These are phyloP conservation scores for Suhomyces anneliseae DNA, from an alignment of 1,139 yeast genomes.

Conservation along the genomic window DNA sequence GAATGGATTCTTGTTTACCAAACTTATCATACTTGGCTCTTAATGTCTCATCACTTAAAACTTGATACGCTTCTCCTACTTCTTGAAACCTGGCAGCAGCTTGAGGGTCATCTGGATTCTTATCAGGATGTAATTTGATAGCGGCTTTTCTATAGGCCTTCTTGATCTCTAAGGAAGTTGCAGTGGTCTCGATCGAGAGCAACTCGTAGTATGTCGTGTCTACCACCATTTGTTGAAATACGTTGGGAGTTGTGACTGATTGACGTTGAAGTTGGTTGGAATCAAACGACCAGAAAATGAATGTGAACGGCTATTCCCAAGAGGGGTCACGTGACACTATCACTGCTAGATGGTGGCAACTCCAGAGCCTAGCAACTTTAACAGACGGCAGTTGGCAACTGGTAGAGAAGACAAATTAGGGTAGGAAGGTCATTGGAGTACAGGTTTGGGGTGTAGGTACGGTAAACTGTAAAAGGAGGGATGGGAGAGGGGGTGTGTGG, in stretches of 20 bases:
- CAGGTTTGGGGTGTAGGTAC: too few species aligned
- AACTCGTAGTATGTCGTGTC: conserved; percentile 89
- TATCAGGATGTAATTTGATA: conserved; percentile 89
- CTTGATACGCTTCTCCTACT: conserved; percentile 81
- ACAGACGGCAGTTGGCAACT: too few species aligned
- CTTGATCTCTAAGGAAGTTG: conserved; percentile 82
- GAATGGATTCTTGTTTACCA: conserved; percentile 84
- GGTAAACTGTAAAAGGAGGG: too few species aligned
- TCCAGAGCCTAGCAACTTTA: neutral
- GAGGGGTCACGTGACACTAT: neutral
- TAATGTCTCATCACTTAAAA: conserved; percentile 70
- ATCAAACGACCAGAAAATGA: too few species aligned
- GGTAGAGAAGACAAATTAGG: too few species aligned
- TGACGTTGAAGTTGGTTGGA: neutral
- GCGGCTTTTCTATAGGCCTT: conserved; percentile 93
- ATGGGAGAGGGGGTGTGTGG: too few species aligned
- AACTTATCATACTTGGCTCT: conserved; percentile 78
- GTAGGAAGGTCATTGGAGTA: too few species aligned
- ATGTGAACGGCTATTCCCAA: too few species aligned
- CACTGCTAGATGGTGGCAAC: neutral
- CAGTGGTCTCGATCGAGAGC: conserved; percentile 65
- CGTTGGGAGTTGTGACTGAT: neutral
- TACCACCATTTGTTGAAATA: conserved; percentile 63
- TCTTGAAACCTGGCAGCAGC: conserved; percentile 74
- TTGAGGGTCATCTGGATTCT: conserved; percentile 81